These are phyloP conservation scores for Crassisporium funariophilum DNA, from an alignment of 768 basidiomycete genomes.

Conservation along the genomic window DNA sequence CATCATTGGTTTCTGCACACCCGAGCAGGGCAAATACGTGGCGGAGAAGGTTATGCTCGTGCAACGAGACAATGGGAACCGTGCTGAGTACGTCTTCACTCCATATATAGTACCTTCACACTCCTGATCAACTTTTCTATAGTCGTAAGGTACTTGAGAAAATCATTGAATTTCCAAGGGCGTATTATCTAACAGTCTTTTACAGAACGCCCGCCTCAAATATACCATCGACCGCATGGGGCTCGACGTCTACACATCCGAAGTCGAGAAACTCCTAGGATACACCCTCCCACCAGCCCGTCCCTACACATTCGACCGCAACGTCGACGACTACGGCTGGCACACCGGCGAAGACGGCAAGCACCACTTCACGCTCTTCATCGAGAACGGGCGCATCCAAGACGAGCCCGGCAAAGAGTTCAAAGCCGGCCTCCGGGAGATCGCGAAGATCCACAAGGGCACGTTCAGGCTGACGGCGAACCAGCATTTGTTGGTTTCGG, in stretches of 20 bases:
- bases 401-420: constrained; percentile 89
- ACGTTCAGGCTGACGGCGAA: constrained; percentile 92
- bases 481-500: constrained; percentile 90
- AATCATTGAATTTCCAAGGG: neutral
- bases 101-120: neutral
- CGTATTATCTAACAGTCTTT: constrained; percentile 14
- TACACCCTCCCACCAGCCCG: constrained; percentile 74
- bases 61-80: constrained; percentile 96
- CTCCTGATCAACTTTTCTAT: constrained; percentile 2
- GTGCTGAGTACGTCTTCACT: constrained; percentile 70
- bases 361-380: constrained; percentile 91
- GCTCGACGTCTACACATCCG: constrained; percentile 79
- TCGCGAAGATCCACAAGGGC: constrained; percentile 94
- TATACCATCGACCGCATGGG: constrained; percentile 98
- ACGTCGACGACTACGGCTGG: constrained; percentile 97
- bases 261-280: constrained; percentile 88
- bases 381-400: constrained; percentile 98
- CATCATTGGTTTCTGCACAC: constrained; percentile 90
- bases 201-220: constrained; percentile 85
- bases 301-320: constrained; percentile 80
- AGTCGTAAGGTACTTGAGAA: constrained; percentile 56
- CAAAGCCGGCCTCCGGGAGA: constrained; percentile 91
- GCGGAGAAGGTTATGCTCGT: constrained; percentile 94
- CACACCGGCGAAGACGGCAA: constrained; percentile 81
- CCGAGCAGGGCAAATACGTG: constrained; percentile 80